A percentile compares a stretch with the other conserved stretches of the same genome.
Evolutionary conservation across 2,329 filamentous ascomycete genomes (phyloP).

Genomic region (Ophiostoma ulmi): DNA sequence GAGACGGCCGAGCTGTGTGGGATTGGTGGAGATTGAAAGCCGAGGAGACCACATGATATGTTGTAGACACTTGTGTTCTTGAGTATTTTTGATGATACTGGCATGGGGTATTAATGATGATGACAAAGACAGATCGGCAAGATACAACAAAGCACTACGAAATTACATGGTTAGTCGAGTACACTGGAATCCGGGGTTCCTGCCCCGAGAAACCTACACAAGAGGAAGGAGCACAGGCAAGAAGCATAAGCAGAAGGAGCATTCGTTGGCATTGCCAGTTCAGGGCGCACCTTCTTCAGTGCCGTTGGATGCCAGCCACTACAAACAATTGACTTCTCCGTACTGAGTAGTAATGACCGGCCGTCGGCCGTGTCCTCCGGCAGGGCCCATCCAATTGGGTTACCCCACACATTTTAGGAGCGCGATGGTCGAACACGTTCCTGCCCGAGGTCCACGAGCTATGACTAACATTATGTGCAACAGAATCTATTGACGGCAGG

Average conservation of each 20-base stretch:
- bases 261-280: not conserved
- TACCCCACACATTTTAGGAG: not conserved
- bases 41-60: not conserved
- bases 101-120: not conserved
- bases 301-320: not conserved
- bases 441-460: not conserved
- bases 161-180: not conserved
- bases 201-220: not conserved
- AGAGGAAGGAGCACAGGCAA: not conserved
- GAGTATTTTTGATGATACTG: not conserved
- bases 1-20: not conserved
- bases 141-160: not conserved
- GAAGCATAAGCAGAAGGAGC: not conserved
- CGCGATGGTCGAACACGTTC: not conserved
- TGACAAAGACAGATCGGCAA: not conserved
- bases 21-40: not conserved
- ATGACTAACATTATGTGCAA: constrained; percentile 2
- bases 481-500: not conserved
- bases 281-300: not conserved
- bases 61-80: not conserved
- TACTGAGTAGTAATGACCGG: not conserved
- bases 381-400: not conserved
- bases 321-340: not conserved
- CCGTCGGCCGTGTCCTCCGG: constrained; percentile 10
- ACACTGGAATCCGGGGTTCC: not conserved